Conservation (phyloP, 2,329 filamentous ascomycete species). For the Cladosporium colombiae region DNA sequence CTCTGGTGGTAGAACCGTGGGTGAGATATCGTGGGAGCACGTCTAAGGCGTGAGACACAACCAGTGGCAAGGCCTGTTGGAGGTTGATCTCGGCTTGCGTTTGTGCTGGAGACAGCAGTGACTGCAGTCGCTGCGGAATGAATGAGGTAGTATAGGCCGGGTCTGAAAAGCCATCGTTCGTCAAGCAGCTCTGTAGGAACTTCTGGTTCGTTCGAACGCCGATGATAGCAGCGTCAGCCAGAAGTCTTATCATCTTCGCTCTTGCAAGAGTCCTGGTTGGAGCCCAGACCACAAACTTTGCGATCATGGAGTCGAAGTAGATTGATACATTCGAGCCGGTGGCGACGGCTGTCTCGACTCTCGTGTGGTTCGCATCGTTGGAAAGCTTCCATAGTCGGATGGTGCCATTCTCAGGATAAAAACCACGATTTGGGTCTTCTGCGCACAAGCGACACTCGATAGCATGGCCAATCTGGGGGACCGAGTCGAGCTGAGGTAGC, state of each 20-base stretch:
- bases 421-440: slow-evolving; percentile 19
- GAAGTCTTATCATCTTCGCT: neutral
- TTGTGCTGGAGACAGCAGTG: neutral
- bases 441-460: slow-evolving; percentile 23
- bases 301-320: slow-evolving; percentile 8
- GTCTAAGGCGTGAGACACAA: neutral
- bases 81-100: neutral
- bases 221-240: neutral
- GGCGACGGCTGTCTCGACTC: neutral
- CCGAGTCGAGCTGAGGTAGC: neutral
- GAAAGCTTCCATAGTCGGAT: neutral
- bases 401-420: slow-evolving; percentile 18
- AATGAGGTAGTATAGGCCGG: neutral
- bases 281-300: neutral
- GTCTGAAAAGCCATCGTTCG: neutral
- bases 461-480: slow-evolving; percentile 19
- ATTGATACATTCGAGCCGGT: neutral
- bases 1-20: neutral
- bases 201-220: neutral
- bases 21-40: neutral
- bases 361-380: neutral
- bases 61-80: neutral
- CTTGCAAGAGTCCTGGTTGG: neutral
- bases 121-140: neutral
- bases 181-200: slow-evolving; percentile 1